Conservation (phyloP, 768 basidiomycete species). For the Asterophora parasitica region DNA sequence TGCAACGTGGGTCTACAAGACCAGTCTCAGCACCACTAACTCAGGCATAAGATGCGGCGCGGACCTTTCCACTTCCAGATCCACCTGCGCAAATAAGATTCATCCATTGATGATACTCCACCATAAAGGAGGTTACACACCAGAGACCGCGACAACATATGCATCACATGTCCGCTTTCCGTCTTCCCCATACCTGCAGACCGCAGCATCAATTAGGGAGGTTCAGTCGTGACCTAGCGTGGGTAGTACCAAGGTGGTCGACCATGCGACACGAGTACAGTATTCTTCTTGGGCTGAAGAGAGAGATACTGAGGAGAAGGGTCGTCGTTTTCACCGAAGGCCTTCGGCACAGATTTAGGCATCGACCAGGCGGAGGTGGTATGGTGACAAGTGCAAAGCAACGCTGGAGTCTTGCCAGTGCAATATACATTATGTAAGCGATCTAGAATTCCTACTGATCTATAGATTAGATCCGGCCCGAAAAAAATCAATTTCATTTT, state of each 20-base stretch:
- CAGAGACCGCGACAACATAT: conserved; percentile 82
- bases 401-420: no score
- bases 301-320: conserved; percentile 19
- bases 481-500: no score
- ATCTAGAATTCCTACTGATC: no score
- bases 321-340: conserved; percentile 9
- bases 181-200: conserved; percentile 69
- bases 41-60: conserved; percentile 9
- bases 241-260: conserved; percentile 69
- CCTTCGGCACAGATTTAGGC: conserved; percentile 17
- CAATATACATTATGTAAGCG: no score
- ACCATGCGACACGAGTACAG: conserved; percentile 77
- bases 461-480: no score
- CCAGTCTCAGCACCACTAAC: conserved; percentile 1
- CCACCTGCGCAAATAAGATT: conserved; percentile 45
- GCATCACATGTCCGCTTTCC: conserved; percentile 67
- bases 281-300: conserved; percentile 60
- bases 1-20: conserved; percentile 73
- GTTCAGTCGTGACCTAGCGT: not conserved
- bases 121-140: conserved; percentile 31
- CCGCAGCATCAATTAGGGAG: conserved; percentile 6
- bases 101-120: not conserved
- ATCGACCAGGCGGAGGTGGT: conserved; percentile 9
- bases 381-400: not conserved
- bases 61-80: conserved; percentile 83